Percentiles rank a stretch among this genome's conserved stretches.
Evolutionary conservation across 352 stramenopile genomes (phyloP).

Genomic region (Phytophthora sp.): DNA sequence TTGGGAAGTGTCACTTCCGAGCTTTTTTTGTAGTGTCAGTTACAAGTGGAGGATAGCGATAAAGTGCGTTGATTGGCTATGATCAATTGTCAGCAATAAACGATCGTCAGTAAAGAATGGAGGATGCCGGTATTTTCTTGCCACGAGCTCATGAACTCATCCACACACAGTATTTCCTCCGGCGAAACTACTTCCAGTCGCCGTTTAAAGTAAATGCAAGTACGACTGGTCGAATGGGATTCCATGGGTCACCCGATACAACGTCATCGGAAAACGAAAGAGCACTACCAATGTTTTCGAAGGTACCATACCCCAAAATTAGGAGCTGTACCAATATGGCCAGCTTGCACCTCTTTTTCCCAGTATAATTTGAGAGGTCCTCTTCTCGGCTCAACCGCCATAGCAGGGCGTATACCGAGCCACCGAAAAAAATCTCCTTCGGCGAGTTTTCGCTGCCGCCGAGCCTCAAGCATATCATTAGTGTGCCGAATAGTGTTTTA

Average conservation of each 20-base stretch:
- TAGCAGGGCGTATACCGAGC: neutral
- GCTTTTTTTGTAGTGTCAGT: slow-evolving; percentile 3
- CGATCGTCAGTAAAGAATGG: slow-evolving; percentile 2
- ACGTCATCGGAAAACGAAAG: neutral
- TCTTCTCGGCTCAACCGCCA: neutral
- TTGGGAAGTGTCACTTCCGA: neutral
- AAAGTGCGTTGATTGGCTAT: slow-evolving; percentile 1
- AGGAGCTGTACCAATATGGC: neutral
- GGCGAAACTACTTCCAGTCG: neutral
- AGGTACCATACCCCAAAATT: neutral
- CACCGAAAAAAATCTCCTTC: slow-evolving; percentile 8
- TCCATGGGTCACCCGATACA: neutral
- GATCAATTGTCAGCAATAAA: neutral
- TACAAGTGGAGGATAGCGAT: slow-evolving; percentile 2
- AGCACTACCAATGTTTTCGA: neutral
- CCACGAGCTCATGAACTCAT: slow-evolving; percentile 4
- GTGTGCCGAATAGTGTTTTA: neutral
- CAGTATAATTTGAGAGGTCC: neutral
- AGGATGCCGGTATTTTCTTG: slow-evolving; percentile 2
- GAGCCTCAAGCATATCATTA: neutral
- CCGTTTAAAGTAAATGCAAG: neutral
- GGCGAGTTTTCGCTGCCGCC: neutral
- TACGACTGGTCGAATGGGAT: neutral
- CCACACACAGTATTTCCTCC: slow-evolving; percentile 3
- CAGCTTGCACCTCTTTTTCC: neutral